Percentiles rank a stretch among this genome's conserved stretches.
Conservation (phyloP, 495 filamentous ascomycete species). For the Aspergillus hancockii region DNA sequence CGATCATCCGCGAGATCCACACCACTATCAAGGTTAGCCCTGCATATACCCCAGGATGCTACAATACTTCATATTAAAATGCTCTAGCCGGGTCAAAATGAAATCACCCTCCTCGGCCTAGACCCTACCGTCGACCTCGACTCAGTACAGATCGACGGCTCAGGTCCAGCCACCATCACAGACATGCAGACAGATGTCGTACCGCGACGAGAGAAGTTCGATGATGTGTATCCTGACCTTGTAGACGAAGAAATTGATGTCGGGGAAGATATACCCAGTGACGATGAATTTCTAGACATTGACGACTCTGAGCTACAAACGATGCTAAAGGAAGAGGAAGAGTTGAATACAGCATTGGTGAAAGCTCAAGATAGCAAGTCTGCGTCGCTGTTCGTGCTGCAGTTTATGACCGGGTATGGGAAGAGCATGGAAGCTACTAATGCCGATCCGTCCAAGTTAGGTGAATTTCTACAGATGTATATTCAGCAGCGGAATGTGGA, state of each 20-base stretch:
- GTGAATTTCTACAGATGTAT: constrained; percentile 26
- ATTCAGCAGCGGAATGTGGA: constrained; percentile 7
- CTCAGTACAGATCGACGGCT: constrained; percentile 72
- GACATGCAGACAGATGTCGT: constrained; percentile 66
- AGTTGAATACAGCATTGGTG: constrained; percentile 12
- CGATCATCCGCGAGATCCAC: constrained; percentile 64
- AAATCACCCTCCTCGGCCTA: constrained; percentile 66
- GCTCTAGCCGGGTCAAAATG: constrained; percentile 54
- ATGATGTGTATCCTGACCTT: constrained; percentile 56
- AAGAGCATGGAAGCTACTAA: constrained; percentile 11
- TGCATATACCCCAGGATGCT: constrained; percentile 15
- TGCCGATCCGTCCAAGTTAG: constrained; percentile 17
- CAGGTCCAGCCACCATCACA: constrained; percentile 59
- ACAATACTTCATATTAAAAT: constrained; percentile 25
- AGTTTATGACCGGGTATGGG: constrained; percentile 26
- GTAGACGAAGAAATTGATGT: constrained; percentile 40
- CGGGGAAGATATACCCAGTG: constrained; percentile 28
- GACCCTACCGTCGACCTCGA: constrained; percentile 63
- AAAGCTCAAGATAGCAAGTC: constrained; percentile 21
- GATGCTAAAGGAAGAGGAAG: constrained; percentile 13
- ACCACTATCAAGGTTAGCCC: constrained; percentile 52
- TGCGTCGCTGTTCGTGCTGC: constrained; percentile 14
- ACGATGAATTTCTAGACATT: constrained; percentile 20
- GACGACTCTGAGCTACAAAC: constrained; percentile 17
- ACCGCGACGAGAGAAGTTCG: constrained; percentile 57